A percentile compares a stretch with the other conserved stretches of the same genome.
Evolutionary conservation across 2,329 filamentous ascomycete genomes (phyloP).

Genomic region (Leptographium flavum): DNA sequence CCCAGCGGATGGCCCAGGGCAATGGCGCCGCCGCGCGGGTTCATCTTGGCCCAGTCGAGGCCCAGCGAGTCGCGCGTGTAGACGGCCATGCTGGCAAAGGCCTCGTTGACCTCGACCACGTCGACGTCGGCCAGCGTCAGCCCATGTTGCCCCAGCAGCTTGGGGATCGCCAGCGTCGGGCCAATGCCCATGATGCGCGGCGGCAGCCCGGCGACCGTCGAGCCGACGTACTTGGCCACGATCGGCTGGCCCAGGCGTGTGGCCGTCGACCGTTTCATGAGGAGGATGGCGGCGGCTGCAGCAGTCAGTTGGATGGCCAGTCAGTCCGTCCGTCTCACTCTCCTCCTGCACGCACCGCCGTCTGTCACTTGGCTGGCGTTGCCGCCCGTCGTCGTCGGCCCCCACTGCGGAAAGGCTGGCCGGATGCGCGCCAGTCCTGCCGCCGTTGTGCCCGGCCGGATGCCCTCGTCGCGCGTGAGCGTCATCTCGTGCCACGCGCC

Average conservation of each 20-base stretch:
- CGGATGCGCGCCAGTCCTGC: slow-evolving; percentile 75
- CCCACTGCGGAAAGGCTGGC: slow-evolving; percentile 80
- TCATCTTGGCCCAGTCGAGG: slow-evolving; percentile 63
- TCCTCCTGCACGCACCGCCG: slow-evolving; percentile 40
- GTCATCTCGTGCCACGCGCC: slow-evolving; percentile 67
- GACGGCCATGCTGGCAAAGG: slow-evolving; percentile 94
- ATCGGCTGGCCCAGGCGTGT: slow-evolving; percentile 80
- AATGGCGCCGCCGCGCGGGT: slow-evolving; percentile 68
- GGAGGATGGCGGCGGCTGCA: slow-evolving; percentile 63
- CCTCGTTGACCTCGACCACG: slow-evolving; percentile 90
- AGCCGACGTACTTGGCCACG: slow-evolving; percentile 84
- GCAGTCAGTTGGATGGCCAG: too few relatives aligned
- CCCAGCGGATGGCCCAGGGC: slow-evolving; percentile 61
- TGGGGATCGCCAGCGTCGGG: slow-evolving; percentile 59
- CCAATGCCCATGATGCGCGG: slow-evolving; percentile 96
- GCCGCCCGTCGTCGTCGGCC: slow-evolving; percentile 73
- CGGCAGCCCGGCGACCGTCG: slow-evolving; percentile 77
- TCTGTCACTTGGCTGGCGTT: slow-evolving; percentile 95
- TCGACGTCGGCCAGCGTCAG: slow-evolving; percentile 73
- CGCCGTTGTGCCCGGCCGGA: slow-evolving; percentile 76
- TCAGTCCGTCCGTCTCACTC: too few relatives aligned
- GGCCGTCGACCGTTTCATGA: slow-evolving; percentile 91
- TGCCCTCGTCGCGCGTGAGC: slow-evolving; percentile 76
- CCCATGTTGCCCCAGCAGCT: slow-evolving; percentile 71
- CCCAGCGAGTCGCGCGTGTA: slow-evolving; percentile 69